phyloP scores from a whole-genome alignment of 75 land plant genomes.

The Pinus taeda region DNA sequence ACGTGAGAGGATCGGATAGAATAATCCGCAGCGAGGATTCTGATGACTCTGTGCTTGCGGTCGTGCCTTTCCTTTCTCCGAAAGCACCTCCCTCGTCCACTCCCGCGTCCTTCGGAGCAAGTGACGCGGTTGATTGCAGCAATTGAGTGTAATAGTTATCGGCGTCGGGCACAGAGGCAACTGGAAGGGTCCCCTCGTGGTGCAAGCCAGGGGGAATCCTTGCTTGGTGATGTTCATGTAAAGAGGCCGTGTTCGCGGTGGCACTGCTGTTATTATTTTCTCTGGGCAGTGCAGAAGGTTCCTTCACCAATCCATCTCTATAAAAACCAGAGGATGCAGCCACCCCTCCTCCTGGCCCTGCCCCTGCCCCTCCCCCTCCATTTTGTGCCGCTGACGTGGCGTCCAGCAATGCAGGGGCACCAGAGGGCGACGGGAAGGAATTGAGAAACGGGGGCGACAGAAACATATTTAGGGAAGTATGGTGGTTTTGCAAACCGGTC shows the following conservation, averaged over 20 bases:
- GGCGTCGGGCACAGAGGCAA: background rate
- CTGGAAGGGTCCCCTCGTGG: slow-evolving; percentile 2
- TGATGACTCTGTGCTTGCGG: slow-evolving; percentile 5
- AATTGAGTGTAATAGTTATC: slow-evolving; percentile 13
- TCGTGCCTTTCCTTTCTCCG: background rate
- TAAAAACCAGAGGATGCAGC: slow-evolving; percentile 1
- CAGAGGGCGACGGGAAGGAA: background rate
- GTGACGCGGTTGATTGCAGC: slow-evolving; percentile 2
- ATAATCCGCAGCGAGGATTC: slow-evolving; percentile 6
- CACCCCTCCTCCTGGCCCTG: background rate
- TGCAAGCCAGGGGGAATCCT: background rate
- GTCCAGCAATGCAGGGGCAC: background rate
- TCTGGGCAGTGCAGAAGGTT: background rate
- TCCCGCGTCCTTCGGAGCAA: slow-evolving; percentile 7
- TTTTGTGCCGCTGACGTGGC: slow-evolving; percentile 6
- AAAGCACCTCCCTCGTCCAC: slow-evolving; percentile 10
- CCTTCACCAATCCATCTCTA: slow-evolving; percentile 3
- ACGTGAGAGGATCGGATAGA: slow-evolving; percentile 14
- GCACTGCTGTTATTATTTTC: background rate
- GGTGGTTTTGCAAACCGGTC: background rate
- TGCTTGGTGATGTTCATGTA: slow-evolving; percentile 5
- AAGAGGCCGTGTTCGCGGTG: background rate
- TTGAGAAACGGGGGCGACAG: slow-evolving; percentile 7
- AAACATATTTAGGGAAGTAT: slow-evolving; percentile 9
- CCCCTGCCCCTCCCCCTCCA: background rate